phyloP scores from a whole-genome alignment of 139 green algal genomes.

The Chlamydomonas urium region DNA sequence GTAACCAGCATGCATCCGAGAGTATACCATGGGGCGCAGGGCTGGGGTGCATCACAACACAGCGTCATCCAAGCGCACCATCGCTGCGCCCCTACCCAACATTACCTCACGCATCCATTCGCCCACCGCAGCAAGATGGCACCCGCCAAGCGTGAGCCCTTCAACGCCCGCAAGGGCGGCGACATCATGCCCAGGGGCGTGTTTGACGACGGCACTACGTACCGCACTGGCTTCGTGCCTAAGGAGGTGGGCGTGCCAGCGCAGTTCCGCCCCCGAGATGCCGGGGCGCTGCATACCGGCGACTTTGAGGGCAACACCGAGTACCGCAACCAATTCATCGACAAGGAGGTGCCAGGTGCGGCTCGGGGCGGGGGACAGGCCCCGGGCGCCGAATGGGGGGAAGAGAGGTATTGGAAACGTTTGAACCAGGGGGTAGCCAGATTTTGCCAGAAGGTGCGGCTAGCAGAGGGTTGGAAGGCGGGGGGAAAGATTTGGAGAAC shows the following conservation, averaged over 20 bases:
- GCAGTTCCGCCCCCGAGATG: constrained; percentile 1
- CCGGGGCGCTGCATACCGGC: background rate
- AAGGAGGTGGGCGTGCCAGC: constrained; percentile 3
- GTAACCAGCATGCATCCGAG: too few relatives aligned
- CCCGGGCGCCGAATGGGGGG: background rate
- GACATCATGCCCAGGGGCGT: background rate
- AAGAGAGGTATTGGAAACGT: background rate
- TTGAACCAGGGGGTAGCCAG: background rate
- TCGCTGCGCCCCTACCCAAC: too few relatives aligned
- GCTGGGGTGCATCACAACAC: too few relatives aligned
- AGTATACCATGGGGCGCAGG: too few relatives aligned
- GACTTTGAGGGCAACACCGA: background rate
- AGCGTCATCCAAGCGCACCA: too few relatives aligned
- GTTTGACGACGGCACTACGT: constrained; percentile 14
- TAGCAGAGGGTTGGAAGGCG: background rate
- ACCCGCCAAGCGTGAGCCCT: background rate
- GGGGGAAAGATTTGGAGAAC: background rate
- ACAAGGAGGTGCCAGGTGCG: constrained; percentile 16
- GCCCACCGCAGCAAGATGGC: constrained; percentile 2
- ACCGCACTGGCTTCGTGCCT: constrained; percentile 3
- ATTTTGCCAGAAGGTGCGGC: background rate
- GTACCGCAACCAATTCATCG: constrained; percentile 10
- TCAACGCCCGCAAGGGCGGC: background rate
- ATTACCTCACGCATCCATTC: too few relatives aligned
- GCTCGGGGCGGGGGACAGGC: background rate